These are phyloP conservation scores for Solanum sejunctum DNA, from an alignment of 257 asterid species.

Conservation along the genomic window DNA sequence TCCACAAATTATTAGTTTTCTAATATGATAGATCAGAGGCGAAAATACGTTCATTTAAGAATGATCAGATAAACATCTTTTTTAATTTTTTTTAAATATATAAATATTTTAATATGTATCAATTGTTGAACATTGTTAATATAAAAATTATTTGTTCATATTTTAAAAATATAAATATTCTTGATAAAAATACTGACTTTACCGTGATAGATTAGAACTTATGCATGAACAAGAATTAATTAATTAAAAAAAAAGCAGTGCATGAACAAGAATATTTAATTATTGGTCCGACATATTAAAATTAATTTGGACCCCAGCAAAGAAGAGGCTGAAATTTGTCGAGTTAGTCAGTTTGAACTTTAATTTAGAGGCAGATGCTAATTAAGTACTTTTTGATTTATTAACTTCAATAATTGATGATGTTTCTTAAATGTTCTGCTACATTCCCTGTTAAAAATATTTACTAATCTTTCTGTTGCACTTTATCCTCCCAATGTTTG, in stretches of 20 bases:
- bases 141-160: too few relatives aligned
- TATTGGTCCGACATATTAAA: background rate
- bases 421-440: background rate
- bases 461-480: too few relatives aligned
- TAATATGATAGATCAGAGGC: background rate
- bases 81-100: too few relatives aligned
- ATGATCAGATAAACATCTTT: too few relatives aligned
- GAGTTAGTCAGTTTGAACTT: background rate
- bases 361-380: background rate
- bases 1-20: background rate
- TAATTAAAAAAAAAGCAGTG: background rate
- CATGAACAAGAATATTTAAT: background rate
- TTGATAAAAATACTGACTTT: too few relatives aligned
- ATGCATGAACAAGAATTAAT: background rate
- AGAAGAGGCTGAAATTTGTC: background rate
- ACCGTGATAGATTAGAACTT: too few relatives aligned
- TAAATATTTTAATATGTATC: too few relatives aligned
- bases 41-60: fast-evolving
- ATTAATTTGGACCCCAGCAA: background rate
- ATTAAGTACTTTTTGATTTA: background rate
- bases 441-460: background rate
- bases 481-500: too few relatives aligned
- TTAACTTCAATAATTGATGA: background rate
- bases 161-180: too few relatives aligned
- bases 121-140: too few relatives aligned